phyloP scores from a whole-genome alignment of 495 filamentous ascomycete genomes.

The Cercophora sp. region DNA sequence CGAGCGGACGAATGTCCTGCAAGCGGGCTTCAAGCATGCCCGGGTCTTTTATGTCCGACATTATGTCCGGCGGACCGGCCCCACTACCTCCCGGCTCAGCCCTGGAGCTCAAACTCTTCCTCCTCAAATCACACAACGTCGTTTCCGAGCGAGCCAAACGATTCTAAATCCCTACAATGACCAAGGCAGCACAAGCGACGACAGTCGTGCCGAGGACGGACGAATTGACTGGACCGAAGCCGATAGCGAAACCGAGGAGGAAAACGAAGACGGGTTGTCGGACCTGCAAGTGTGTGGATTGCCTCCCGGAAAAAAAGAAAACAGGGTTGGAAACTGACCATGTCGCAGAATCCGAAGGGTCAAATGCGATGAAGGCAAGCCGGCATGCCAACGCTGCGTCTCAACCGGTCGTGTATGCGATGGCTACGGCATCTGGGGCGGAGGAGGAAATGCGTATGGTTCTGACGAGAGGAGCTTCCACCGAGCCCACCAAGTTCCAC shows the following conservation, averaged over 20 bases:
- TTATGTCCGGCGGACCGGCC: too few relatives aligned
- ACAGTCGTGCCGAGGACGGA: too few relatives aligned
- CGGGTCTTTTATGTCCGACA: too few relatives aligned
- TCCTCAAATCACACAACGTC: not conserved
- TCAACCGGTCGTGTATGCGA: slow-evolving; percentile 56
- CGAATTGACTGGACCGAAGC: too few relatives aligned
- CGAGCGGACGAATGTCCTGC: too few relatives aligned
- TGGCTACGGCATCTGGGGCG: slow-evolving; percentile 54
- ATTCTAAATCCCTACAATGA: not conserved
- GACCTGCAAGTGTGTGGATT: slow-evolving; percentile 49
- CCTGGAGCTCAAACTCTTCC: not conserved
- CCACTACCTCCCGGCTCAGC: too few relatives aligned
- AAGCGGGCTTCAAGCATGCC: too few relatives aligned
- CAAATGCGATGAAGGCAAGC: slow-evolving; percentile 56
- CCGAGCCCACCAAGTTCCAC: slow-evolving; percentile 1
- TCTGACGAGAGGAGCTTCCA: not conserved
- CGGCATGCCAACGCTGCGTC: slow-evolving; percentile 50
- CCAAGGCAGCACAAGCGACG: too few relatives aligned
- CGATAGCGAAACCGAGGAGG: slow-evolving; percentile 25
- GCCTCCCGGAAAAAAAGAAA: not conserved
- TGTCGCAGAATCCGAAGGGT: slow-evolving; percentile 40
- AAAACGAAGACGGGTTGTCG: slow-evolving; percentile 50
- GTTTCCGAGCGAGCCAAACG: not conserved
- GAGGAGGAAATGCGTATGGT: slow-evolving; percentile 34
- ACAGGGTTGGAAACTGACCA: not conserved